Evolutionary conservation across 139 green algal species (phyloP).

Genomic region (Closterium sp.): DNA sequence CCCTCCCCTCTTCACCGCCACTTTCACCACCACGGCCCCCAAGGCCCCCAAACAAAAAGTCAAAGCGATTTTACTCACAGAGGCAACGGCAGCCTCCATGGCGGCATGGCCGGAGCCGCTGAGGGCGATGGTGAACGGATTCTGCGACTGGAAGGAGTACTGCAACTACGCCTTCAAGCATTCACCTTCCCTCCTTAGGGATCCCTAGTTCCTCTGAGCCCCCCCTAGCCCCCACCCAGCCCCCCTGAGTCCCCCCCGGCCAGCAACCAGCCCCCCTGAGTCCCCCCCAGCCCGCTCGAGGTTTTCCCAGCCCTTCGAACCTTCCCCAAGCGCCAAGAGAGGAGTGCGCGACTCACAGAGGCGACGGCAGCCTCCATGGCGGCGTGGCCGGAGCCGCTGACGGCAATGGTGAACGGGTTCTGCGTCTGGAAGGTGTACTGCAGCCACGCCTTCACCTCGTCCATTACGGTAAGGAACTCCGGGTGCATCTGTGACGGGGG

Average conservation of each 20-base stretch:
- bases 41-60: no score
- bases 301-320: no score
- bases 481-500: slow-evolving; percentile 65
- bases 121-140: slow-evolving; percentile 78
- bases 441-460: slow-evolving; percentile 78
- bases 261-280: no score
- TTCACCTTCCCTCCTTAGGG: no score
- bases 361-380: slow-evolving; percentile 89
- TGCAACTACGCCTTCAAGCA: slow-evolving; percentile 78
- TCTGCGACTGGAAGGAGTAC: slow-evolving; percentile 81
- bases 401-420: slow-evolving; percentile 76
- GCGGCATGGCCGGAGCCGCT: slow-evolving; percentile 81
- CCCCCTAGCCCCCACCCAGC: no score
- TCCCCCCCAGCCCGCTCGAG: no score
- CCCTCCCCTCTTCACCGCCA: no score
- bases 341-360: slow-evolving; percentile 75
- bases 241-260: no score
- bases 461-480: slow-evolving; percentile 92
- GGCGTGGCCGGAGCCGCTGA: slow-evolving; percentile 79
- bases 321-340: no score
- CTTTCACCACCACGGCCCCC: slow-evolving; percentile 26
- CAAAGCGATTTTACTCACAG: no score
- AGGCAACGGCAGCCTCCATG: slow-evolving; percentile 89
- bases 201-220: no score
- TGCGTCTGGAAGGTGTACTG: slow-evolving; percentile 83